phyloP scores from a whole-genome alignment of 495 filamentous ascomycete genomes.

The Durotheca rogersii region DNA sequence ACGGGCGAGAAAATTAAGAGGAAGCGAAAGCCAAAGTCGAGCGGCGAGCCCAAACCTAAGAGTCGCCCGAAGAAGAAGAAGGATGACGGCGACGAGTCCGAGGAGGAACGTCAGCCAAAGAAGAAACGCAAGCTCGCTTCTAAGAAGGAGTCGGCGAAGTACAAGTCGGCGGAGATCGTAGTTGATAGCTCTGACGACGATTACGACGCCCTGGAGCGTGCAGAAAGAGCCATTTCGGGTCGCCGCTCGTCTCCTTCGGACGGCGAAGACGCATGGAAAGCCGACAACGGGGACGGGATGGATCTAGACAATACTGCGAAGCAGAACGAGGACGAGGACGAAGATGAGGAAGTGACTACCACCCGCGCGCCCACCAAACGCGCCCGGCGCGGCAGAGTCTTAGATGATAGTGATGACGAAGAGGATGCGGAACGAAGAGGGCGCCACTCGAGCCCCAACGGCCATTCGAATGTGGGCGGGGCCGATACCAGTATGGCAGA shows the following conservation, averaged over 20 bases:
- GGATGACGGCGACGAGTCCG: constrained; percentile 54
- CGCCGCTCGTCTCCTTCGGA: constrained; percentile 30
- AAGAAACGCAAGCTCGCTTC: constrained; percentile 64
- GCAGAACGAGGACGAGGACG: constrained; percentile 44
- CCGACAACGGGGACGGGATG: constrained; percentile 34
- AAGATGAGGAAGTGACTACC: constrained; percentile 43
- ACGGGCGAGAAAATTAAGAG: constrained; percentile 75
- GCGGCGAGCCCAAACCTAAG: constrained; percentile 48
- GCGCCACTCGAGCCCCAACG: constrained; percentile 22
- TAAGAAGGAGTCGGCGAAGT: constrained; percentile 60
- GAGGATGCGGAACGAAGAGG: constrained; percentile 36
- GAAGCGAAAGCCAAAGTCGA: constrained; percentile 56
- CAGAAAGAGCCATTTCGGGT: constrained; percentile 42
- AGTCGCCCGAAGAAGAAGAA: constrained; percentile 67
- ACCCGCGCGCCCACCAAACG: constrained; percentile 35
- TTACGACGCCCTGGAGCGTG: constrained; percentile 44
- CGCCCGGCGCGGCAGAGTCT: constrained; percentile 40
- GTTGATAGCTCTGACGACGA: constrained; percentile 63
- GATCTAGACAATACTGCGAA: constrained; percentile 39
- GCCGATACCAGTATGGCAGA: constrained; percentile 43
- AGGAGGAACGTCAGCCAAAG: constrained; percentile 50
- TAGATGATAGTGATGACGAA: constrained; percentile 52
- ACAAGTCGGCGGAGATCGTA: constrained; percentile 78
- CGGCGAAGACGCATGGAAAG: constrained; percentile 29
- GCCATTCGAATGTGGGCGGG: constrained; percentile 25